Base-by-base conservation (phyloP, 192 early-diverging fungal genomes). In the Coemansia sp. region DNA sequence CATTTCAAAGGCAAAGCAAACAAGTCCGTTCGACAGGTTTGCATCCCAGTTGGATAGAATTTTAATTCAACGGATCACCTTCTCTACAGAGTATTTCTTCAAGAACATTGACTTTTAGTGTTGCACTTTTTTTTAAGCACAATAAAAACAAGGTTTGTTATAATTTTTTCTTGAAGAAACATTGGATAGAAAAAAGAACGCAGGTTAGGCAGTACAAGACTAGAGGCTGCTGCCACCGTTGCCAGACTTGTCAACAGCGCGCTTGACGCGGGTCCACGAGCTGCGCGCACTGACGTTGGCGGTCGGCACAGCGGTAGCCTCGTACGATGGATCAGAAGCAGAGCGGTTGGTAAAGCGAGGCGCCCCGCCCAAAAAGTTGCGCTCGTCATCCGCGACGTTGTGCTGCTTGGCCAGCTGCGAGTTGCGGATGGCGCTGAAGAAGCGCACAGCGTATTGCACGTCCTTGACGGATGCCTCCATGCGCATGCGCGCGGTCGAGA, bases 351-450 rank as follows among this genome's bases (percentile, higher is more conserved):
- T 14, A 19, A 29, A 40, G 25, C 23, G 11, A 24, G 63, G 48
- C 21, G 49, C 54, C 31, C 62, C 60, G 55, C 58, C 63, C 24
- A 84, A 48, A n/a, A 77, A 73, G 45, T 67, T 65, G 60, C 44
- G 46, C 14, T 64, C 9, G 27, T 35, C 43, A 21, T 23, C 42
- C 24, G 21, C 21, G 6, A 46, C 24, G 25, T 45, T 23, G 19
- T 40, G 47, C 19, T 28, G 43, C 28, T 53, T 60, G n/a, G 52
- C 53, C 32, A 53, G 43, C 62, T 81, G 74, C 47, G 67, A 58
- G 73, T 64, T 80, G 73, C 76, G 82, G 29, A 84, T 76, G 56
- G 76, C 72, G 38, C 81, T 67, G 48, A 84, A 84, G 69, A 84
- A 81, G 48, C 60, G 71, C 35, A 75, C 69, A 21, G 78, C 65